Evolutionary conservation across 257 asterid genomes (phyloP).

Genomic region (Henckelia pumila): DNA sequence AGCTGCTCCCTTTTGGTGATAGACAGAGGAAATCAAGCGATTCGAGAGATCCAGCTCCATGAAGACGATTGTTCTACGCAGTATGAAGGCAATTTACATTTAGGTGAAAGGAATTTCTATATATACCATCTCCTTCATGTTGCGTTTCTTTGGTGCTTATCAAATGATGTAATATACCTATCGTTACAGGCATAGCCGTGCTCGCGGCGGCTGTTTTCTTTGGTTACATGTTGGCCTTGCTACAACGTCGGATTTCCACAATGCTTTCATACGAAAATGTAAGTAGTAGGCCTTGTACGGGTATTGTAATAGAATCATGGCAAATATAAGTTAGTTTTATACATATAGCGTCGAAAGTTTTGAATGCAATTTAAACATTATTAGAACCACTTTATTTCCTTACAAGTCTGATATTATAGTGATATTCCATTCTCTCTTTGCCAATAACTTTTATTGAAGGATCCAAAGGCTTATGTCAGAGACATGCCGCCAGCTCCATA

Average conservation of each 20-base stretch:
- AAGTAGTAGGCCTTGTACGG: slow-evolving; percentile 25
- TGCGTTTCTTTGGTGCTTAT: slow-evolving; percentile 3
- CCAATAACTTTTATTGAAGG: slow-evolving; percentile 33
- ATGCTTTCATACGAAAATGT: slow-evolving; percentile 52
- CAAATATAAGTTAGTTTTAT: background rate
- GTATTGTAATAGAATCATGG: background rate
- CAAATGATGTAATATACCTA: background rate
- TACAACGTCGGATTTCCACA: slow-evolving; percentile 59
- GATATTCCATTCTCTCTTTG: background rate
- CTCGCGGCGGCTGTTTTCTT: slow-evolving; percentile 75
- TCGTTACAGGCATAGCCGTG: slow-evolving; percentile 69
- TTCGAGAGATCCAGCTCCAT: slow-evolving; percentile 82
- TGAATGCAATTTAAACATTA: too few relatives aligned
- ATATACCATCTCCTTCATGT: background rate
- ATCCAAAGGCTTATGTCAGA: slow-evolving; percentile 39
- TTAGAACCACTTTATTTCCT: background rate
- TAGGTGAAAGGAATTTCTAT: slow-evolving; percentile 41
- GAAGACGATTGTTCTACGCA: slow-evolving; percentile 70
- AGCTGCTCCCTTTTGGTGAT: slow-evolving; percentile 82
- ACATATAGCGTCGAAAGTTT: too few relatives aligned
- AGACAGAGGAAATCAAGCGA: slow-evolving; percentile 91
- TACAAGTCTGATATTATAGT: background rate
- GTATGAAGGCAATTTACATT: slow-evolving; percentile 51
- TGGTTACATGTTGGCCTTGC: slow-evolving; percentile 84
- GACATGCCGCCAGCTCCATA: slow-evolving; percentile 59